Evolutionary conservation across 805 yeast species (phyloP).

Genomic region (Kluyveromyces wickerhamii): DNA sequence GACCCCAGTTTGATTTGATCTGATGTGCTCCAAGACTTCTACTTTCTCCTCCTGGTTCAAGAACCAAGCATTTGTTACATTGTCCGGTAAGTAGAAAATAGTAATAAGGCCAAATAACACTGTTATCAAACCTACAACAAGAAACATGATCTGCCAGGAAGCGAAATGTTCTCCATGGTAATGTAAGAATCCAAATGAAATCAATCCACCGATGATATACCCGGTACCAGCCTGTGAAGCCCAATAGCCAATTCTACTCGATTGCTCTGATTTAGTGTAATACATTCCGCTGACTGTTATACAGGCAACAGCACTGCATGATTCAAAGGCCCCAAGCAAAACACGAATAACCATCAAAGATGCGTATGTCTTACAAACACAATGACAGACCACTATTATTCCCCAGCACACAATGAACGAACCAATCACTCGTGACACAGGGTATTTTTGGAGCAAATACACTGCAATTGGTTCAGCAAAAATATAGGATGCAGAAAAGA

Average conservation of each 20-base stretch:
- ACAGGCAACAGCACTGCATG: slow-evolving; percentile 49
- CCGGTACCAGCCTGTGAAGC: slow-evolving; percentile 50
- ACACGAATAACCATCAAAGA: slow-evolving; percentile 48
- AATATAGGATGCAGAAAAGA: slow-evolving; percentile 46
- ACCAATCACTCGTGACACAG: slow-evolving; percentile 45
- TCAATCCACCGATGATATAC: slow-evolving; percentile 38
- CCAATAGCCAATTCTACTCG: slow-evolving; percentile 47
- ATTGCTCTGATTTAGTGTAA: slow-evolving; percentile 46
- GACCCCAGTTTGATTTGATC: slow-evolving; percentile 44
- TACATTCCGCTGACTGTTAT: slow-evolving; percentile 55
- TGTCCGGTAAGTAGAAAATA: slow-evolving; percentile 42
- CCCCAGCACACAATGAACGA: slow-evolving; percentile 48
- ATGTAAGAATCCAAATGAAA: slow-evolving; percentile 48
- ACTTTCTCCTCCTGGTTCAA: slow-evolving; percentile 34
- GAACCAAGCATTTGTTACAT: slow-evolving; percentile 36
- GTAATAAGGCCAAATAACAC: slow-evolving; percentile 40
- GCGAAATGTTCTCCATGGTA: slow-evolving; percentile 34
- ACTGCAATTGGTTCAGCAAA: slow-evolving; percentile 46
- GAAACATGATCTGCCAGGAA: slow-evolving; percentile 57
- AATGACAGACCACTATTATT: slow-evolving; percentile 40
- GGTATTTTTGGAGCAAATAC: slow-evolving; percentile 41
- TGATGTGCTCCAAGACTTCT: slow-evolving; percentile 41
- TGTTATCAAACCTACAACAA: slow-evolving; percentile 49
- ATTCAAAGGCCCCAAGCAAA: slow-evolving; percentile 46
- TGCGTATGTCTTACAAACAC: slow-evolving; percentile 46